phyloP scores from a whole-genome alignment of 2,329 filamentous ascomycete genomes.

The Nigrograna mackinnonii region DNA sequence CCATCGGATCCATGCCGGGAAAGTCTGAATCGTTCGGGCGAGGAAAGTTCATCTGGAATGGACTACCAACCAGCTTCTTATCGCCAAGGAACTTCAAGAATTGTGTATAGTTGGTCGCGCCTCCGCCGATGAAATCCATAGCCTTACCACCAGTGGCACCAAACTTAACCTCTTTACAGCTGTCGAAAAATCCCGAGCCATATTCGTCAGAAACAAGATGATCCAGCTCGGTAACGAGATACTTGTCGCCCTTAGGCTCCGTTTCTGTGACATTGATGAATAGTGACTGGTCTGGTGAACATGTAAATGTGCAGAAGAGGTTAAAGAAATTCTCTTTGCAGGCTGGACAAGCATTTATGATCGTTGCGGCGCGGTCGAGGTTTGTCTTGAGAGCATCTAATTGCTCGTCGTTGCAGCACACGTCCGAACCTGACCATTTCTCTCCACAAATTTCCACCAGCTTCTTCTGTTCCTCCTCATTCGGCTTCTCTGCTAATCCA shows the following conservation, averaged over 20 bases:
- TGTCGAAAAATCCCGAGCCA: slow-evolving; percentile 87
- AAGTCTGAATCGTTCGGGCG: slow-evolving; percentile 61
- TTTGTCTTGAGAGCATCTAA: slow-evolving; percentile 81
- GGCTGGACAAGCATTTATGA: slow-evolving; percentile 92
- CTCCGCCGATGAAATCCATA: slow-evolving; percentile 94
- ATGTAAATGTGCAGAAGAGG: slow-evolving; percentile 96
- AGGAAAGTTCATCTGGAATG: slow-evolving; percentile 97
- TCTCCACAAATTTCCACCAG: slow-evolving; percentile 84
- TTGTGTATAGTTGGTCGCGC: slow-evolving; percentile 84
- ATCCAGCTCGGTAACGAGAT: slow-evolving; percentile 84
- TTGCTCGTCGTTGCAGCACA: slow-evolving; percentile 86
- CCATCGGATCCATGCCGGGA: slow-evolving; percentile 70
- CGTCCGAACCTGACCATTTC: slow-evolving; percentile 80
- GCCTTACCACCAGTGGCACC: slow-evolving; percentile 90
- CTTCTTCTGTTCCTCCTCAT: slow-evolving; percentile 71
- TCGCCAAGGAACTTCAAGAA: slow-evolving; percentile 92
- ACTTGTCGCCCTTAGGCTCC: slow-evolving; percentile 62
- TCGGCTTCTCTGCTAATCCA: slow-evolving; percentile 74
- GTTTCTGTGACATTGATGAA: slow-evolving; percentile 91
- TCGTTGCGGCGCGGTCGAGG: slow-evolving; percentile 81
- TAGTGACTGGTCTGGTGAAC: slow-evolving; percentile 92
- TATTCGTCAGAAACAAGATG: slow-evolving; percentile 85
- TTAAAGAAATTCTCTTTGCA: slow-evolving; percentile 99
- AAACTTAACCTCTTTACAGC: slow-evolving; percentile 99
- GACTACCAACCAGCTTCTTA: slow-evolving; percentile 88